phyloP scores from a whole-genome alignment of 208 protist genomes.

The Trypanosoma caninum region DNA sequence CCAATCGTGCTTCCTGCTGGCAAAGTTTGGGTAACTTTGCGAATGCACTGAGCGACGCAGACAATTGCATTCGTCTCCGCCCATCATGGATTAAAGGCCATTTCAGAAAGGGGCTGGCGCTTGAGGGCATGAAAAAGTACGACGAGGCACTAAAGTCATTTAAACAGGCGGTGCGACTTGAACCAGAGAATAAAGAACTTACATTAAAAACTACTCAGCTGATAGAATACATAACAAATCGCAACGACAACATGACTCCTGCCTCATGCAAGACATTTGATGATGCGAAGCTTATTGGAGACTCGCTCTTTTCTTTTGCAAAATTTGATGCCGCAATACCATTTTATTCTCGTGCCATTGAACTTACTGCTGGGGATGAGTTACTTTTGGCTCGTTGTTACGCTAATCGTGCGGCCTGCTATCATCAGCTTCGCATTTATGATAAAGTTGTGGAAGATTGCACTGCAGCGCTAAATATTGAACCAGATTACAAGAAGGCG shows the following conservation, averaged over 20 bases:
- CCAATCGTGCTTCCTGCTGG: slow-evolving; percentile 88
- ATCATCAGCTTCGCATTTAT: slow-evolving; percentile 90
- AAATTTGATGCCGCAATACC: slow-evolving; percentile 85
- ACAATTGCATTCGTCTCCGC: slow-evolving; percentile 79
- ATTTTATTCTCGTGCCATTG: slow-evolving; percentile 91
- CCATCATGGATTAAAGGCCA: slow-evolving; percentile 91
- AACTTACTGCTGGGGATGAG: slow-evolving; percentile 60
- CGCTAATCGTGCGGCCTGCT: slow-evolving; percentile 88
- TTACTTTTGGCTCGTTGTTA: slow-evolving; percentile 83
- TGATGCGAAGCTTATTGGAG: slow-evolving; percentile 86
- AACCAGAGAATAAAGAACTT: slow-evolving; percentile 78
- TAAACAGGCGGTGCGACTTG: slow-evolving; percentile 68
- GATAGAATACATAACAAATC: slow-evolving; percentile 63
- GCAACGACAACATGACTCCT: slow-evolving; percentile 81
- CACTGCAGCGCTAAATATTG: slow-evolving; percentile 73
- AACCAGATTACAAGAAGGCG: slow-evolving; percentile 83
- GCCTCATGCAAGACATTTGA: slow-evolving; percentile 73
- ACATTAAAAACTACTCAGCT: slow-evolving; percentile 65
- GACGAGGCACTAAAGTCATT: slow-evolving; percentile 85
- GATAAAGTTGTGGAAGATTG: slow-evolving; percentile 83
- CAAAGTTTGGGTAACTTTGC: slow-evolving; percentile 65
- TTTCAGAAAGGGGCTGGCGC: slow-evolving; percentile 83
- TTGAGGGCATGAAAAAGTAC: slow-evolving; percentile 60
- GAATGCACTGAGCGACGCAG: slow-evolving; percentile 75
- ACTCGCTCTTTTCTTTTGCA: slow-evolving; percentile 84